A percentile compares a stretch with the other conserved stretches of the same genome.
phyloP scores from a whole-genome alignment of 2,329 filamentous ascomycete genomes.

The Diaporthe capsici region DNA sequence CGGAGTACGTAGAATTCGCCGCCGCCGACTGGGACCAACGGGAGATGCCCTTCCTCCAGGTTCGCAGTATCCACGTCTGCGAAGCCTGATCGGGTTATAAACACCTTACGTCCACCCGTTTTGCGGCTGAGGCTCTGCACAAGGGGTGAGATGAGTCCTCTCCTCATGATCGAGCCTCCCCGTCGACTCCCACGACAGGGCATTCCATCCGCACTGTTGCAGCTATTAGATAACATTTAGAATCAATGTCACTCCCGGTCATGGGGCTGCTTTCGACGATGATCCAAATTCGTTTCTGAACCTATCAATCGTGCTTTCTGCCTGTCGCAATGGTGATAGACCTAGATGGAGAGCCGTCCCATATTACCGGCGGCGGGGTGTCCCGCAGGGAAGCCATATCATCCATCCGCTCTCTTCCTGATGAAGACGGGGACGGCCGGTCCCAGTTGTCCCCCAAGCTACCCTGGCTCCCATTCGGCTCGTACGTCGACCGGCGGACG shows the following conservation, averaged over 20 bases:
- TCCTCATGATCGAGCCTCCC: no score
- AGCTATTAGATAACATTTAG: background rate
- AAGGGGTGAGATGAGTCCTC: no score
- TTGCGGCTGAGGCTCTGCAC: no score
- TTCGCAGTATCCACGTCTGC: no score
- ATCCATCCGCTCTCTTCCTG: conserved; percentile 5
- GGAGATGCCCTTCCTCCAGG: no score
- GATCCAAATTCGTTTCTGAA: background rate
- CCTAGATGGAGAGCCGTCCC: conserved; percentile 6
- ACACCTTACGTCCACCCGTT: no score
- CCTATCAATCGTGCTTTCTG: conserved; percentile 2
- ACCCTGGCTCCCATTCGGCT: background rate
- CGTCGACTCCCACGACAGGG: no score
- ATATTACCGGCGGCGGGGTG: background rate
- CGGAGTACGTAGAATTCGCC: no score
- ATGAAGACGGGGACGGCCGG: background rate
- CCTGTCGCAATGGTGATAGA: conserved; percentile 9
- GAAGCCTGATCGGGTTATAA: no score
- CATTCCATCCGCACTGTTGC: background rate
- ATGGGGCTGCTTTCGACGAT: background rate
- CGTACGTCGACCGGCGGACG: background rate
- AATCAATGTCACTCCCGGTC: no score
- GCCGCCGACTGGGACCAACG: no score
- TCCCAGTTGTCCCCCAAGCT: background rate
- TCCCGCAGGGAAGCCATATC: background rate